Evolutionary conservation across 331 rosid species (phyloP).

Genomic region (Malus hybrid): DNA sequence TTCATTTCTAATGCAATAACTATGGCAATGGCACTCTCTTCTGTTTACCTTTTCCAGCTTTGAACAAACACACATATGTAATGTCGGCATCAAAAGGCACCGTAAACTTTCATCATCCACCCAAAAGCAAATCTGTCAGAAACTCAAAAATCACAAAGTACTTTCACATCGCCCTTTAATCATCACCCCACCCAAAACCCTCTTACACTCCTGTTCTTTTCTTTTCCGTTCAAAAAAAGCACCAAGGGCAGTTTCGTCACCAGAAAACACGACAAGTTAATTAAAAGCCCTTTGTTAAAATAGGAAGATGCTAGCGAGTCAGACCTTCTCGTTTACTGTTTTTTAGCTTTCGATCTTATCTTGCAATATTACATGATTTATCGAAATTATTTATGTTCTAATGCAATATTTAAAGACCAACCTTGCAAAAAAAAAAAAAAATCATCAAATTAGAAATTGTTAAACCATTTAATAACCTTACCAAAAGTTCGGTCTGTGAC

Average conservation of each 20-base stretch:
- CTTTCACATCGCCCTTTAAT: conserved; percentile 33
- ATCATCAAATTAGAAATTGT: too few species aligned
- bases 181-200: conserved; percentile 12
- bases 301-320: too few species aligned
- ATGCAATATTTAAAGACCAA: too few species aligned
- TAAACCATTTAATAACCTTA: too few species aligned
- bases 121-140: conserved; percentile 48
- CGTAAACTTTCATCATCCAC: conserved; percentile 42
- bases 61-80: conserved; percentile 14
- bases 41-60: conserved; percentile 23
- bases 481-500: too few species aligned
- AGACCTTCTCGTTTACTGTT: too few species aligned
- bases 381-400: too few species aligned
- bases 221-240: not conserved
- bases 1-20: not conserved
- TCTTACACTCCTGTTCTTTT: not conserved
- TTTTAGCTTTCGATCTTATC: too few species aligned
- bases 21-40: conserved; percentile 14
- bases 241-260: conserved; percentile 15
- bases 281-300: too few species aligned
- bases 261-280: not conserved
- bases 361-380: too few species aligned
- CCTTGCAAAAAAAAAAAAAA: too few species aligned
- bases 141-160: conserved; percentile 23
- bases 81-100: conserved; percentile 50